Conservation (phyloP, 768 basidiomycete species). For the Boletus rubroflammeus region DNA sequence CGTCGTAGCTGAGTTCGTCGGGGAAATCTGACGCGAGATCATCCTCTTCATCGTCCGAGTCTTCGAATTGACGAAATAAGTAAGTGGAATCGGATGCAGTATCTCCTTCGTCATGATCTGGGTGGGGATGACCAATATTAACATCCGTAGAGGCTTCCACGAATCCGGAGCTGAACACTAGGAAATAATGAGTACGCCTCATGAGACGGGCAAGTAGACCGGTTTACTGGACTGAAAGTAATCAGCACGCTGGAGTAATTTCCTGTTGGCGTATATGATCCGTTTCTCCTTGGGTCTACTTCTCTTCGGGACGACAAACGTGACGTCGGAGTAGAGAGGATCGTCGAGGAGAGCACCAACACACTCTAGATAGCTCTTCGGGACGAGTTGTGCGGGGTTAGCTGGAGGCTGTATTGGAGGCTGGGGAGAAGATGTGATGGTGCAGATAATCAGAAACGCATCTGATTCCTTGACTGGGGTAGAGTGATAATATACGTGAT, state of each 20-base stretch:
- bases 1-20: slow-evolving; percentile 33
- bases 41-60: slow-evolving; percentile 54
- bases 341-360: slow-evolving; percentile 77
- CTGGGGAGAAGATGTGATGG: slow-evolving; percentile 65
- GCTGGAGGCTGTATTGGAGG: slow-evolving; percentile 44
- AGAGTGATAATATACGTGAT: slow-evolving; percentile 61
- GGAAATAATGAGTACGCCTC: not conserved
- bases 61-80: slow-evolving; percentile 37
- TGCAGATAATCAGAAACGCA: slow-evolving; percentile 73
- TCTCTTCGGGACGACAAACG: slow-evolving; percentile 64
- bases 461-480: slow-evolving; percentile 52
- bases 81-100: slow-evolving; percentile 50
- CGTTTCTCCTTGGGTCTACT: slow-evolving; percentile 36
- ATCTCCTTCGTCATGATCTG: slow-evolving; percentile 37
- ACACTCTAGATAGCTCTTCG: slow-evolving; percentile 61
- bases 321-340: slow-evolving; percentile 80
- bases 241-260: slow-evolving; percentile 64
- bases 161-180: slow-evolving; percentile 75
- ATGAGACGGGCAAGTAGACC: not conserved
- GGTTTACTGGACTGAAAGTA: slow-evolving; percentile 72
- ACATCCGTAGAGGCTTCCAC: slow-evolving; percentile 48
- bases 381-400: slow-evolving; percentile 52
- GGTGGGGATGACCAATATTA: slow-evolving; percentile 20
- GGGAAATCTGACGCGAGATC: slow-evolving; percentile 35
- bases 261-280: slow-evolving; percentile 65